Percentiles rank a stretch among this genome's conserved stretches.
Conservation (phyloP, 306 rosid genomes). For the Boehmeria nivea region DNA sequence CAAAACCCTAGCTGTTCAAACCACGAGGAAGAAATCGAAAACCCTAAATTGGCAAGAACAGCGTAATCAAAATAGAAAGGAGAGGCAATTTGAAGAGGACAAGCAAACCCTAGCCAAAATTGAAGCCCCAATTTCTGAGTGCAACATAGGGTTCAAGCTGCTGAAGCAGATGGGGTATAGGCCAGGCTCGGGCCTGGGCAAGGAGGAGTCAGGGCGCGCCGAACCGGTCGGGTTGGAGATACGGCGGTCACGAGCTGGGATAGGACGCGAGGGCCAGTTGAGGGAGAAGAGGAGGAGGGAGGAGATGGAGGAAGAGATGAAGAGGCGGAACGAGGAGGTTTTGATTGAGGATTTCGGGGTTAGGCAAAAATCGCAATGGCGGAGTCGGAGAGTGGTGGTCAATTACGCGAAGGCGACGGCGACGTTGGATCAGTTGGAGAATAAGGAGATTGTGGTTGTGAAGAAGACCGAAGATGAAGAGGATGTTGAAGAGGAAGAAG, state of each 20-base stretch:
- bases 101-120: conserved; percentile 68
- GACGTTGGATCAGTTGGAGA: conserved; percentile 80
- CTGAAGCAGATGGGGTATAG: conserved; percentile 87
- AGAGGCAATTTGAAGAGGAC: conserved; percentile 72
- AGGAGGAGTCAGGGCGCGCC: conserved; percentile 65
- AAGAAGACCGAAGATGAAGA: conserved; percentile 60
- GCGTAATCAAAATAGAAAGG: conserved; percentile 55
- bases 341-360: conserved; percentile 75
- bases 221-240: conserved; percentile 78
- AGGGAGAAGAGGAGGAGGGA: conserved; percentile 72
- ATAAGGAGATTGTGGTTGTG: conserved; percentile 58
- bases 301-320: conserved; percentile 27
- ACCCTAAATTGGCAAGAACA: conserved; percentile 68
- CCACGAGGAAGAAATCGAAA: conserved; percentile 51
- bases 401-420: conserved; percentile 76
- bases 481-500: conserved; percentile 51
- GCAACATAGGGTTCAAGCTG: conserved; percentile 80
- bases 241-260: conserved; percentile 87
- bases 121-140: conserved; percentile 84
- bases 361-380: conserved; percentile 82
- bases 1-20: conserved; percentile 22
- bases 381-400: conserved; percentile 45
- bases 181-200: conserved; percentile 79
- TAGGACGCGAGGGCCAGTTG: conserved; percentile 59
- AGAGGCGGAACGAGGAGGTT: conserved; percentile 52